Evolutionary conservation across 1,139 yeast species (phyloP).

Genomic region (Blastobotrys capitulatus): DNA sequence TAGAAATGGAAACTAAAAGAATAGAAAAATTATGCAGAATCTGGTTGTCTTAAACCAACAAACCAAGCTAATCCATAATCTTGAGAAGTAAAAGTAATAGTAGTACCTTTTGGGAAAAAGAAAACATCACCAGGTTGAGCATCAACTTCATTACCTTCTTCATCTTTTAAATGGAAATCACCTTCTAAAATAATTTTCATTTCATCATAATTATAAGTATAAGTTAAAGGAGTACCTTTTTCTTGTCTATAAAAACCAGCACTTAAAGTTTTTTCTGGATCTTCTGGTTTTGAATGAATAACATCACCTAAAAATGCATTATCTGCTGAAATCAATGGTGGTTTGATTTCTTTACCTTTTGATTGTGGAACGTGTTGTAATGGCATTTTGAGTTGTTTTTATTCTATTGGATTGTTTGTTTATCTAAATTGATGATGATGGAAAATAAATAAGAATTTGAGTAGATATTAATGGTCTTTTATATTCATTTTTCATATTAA

Average conservation of each 20-base stretch:
- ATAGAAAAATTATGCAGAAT: conserved; percentile 21
- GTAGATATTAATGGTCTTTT: not conserved
- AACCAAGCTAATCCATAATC: conserved; percentile 64
- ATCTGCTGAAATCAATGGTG: conserved; percentile 53
- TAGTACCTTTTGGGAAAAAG: conserved; percentile 59
- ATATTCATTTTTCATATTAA: not conserved
- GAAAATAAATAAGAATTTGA: too few relatives aligned
- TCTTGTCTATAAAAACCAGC: conserved; percentile 67
- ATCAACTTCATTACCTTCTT: conserved; percentile 47
- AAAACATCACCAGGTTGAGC: conserved; percentile 64
- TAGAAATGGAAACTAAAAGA: too few relatives aligned
- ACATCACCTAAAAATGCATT: conserved; percentile 64
- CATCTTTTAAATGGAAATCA: conserved; percentile 55
- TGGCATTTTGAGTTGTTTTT: conserved; percentile 6
- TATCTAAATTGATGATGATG: not conserved
- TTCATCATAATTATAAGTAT: conserved; percentile 61
- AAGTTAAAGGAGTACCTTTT: conserved; percentile 59
- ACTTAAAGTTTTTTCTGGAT: conserved; percentile 49
- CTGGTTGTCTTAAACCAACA: conserved; percentile 55
- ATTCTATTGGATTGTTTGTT: not conserved
- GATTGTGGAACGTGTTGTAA: conserved; percentile 10
- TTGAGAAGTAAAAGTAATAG: conserved; percentile 60
- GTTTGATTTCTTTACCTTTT: conserved; percentile 31
- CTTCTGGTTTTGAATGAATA: conserved; percentile 52
- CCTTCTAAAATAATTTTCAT: conserved; percentile 68